A percentile compares a stretch with the other conserved stretches of the same genome.
Evolutionary conservation across 805 yeast genomes (phyloP).

Genomic region (Kodamaea jinghongensis): DNA sequence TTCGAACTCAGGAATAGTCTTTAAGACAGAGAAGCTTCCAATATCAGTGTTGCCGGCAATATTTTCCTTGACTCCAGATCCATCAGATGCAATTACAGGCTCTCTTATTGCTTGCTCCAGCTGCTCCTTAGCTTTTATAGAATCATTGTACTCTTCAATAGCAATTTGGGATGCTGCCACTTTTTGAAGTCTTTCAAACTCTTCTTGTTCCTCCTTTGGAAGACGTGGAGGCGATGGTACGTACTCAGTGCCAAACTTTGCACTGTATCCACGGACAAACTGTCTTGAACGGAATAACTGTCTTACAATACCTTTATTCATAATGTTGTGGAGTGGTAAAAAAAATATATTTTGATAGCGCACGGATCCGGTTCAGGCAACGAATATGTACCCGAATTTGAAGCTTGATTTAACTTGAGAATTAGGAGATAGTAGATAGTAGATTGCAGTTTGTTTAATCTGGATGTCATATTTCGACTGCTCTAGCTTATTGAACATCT

Average conservation of each 20-base stretch:
- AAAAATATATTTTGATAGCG: too few species aligned
- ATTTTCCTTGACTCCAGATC: slow-evolving; percentile 21
- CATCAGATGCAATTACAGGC: slow-evolving; percentile 13
- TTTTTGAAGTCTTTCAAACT: slow-evolving; percentile 82
- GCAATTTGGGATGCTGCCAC: slow-evolving; percentile 77
- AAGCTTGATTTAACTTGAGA: too few species aligned
- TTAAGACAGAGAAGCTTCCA: slow-evolving; percentile 61
- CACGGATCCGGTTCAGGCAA: too few species aligned
- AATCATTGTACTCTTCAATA: slow-evolving; percentile 67
- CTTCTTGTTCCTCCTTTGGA: slow-evolving; percentile 82
- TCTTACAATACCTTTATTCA: not conserved
- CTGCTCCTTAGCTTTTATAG: slow-evolving; percentile 24
- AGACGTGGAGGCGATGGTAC: slow-evolving; percentile 62
- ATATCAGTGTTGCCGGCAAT: slow-evolving; percentile 42
- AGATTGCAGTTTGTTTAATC: too few species aligned
- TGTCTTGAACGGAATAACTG: slow-evolving; percentile 7
- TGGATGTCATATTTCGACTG: too few species aligned
- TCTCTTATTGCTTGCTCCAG: slow-evolving; percentile 6
- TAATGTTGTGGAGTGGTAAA: not conserved
- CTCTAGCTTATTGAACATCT: too few species aligned
- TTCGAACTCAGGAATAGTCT: slow-evolving; percentile 90
- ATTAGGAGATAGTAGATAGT: too few species aligned
- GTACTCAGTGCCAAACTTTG: slow-evolving; percentile 23
- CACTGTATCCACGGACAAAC: slow-evolving; percentile 13
- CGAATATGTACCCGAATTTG: too few species aligned